Evolutionary conservation across 352 stramenopile species (phyloP), one percentile per base, ranked within the genome.

Genomic region (Pythium brachiatum): DNA sequence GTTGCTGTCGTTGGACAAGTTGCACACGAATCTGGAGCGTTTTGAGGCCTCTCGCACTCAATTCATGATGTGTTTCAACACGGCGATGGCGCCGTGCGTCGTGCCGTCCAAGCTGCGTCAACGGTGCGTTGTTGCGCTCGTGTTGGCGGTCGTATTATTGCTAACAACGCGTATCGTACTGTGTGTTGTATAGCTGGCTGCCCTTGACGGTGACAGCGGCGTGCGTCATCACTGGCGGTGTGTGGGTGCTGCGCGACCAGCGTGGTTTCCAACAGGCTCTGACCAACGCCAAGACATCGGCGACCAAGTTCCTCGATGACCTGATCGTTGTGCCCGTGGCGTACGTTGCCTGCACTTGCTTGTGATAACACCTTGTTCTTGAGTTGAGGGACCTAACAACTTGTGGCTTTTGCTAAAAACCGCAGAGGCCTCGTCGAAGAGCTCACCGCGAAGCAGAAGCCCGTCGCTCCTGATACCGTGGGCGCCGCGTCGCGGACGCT

Each of bases 251-350:
- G 7, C 83, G 79, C 26, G 85, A 93, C 69, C 82, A 89, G 64
- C 66, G 74, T 11, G 81, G 86, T 60, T 89, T 91, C 62, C 70
- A 67, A 21, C 72, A 78, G 7, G 81, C 75, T 0, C 68, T 84
- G 15, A 58, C 47, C 7, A 83, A 75, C 5, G 65, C 79, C 47
- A 77, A 73, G 39, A 50, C 59, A 0, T 66, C 77, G 2, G 36
- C 89, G 25, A 74, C 78, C 29, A 80, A 91, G n/a, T 93, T 93
- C 43, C 53, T 93, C 43, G 83, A 66, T 31, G 81, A 93, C 60
- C 83, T 91, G 64, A 90, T 90, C 81, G 58, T 91, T 53, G 83
- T 90, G 59, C 83, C 83, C 8, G 62, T 91, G 1, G 70, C 89
- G 79, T 83, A 62, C 51, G 74, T 73, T 48, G 3, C n/a, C n/a